These are phyloP conservation scores for Phytophthora uliginosa DNA, from an alignment of 352 stramenopile genomes.

Conservation along the genomic window DNA sequence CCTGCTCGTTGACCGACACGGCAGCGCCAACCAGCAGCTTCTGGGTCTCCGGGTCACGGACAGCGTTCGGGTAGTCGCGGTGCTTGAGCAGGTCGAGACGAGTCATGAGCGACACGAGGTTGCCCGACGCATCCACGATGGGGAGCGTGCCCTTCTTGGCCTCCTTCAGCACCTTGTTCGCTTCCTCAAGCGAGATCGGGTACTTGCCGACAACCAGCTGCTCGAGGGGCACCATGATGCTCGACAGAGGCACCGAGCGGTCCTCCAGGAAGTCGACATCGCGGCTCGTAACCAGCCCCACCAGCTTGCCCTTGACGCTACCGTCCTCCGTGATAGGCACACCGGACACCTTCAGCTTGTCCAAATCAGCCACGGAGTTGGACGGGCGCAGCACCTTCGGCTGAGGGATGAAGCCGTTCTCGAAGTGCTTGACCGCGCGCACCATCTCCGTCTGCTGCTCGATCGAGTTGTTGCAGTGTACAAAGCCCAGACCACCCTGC, in stretches of 20 bases:
- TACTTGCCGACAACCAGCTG: slow-evolving; percentile 94
- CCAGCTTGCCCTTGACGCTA: slow-evolving; percentile 94
- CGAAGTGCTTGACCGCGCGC: slow-evolving; percentile 96
- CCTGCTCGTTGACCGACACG: slow-evolving; percentile 96
- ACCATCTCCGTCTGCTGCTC: slow-evolving; percentile 95
- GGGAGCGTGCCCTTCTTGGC: slow-evolving; percentile 99
- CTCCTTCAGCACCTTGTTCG: slow-evolving; percentile 97
- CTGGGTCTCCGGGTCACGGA: slow-evolving; percentile 94
- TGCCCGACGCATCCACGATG: slow-evolving; percentile 96
- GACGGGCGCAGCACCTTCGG: slow-evolving; percentile 96
- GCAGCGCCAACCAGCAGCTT: slow-evolving; percentile 97
- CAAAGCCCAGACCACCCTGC: slow-evolving; percentile 98
- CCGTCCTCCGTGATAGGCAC: slow-evolving; percentile 99
- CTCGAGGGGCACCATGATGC: slow-evolving; percentile 83
- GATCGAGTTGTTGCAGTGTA: slow-evolving; percentile 99
- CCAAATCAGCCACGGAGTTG: slow-evolving; percentile 95
- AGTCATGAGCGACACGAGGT: slow-evolving; percentile 98
- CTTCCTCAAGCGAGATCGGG: slow-evolving; percentile 94
- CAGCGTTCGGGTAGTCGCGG: slow-evolving; percentile 95
- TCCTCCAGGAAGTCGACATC: slow-evolving; percentile 99
- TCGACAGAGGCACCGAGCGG: slow-evolving; percentile 62
- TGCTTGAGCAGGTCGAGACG: slow-evolving; percentile 98
- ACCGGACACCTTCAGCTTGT: slow-evolving; percentile 95
- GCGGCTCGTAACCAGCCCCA: slow-evolving; percentile 98
- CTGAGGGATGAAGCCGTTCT: slow-evolving; percentile 99